Evolutionary conservation across 2,329 filamentous ascomycete genomes (phyloP).

Genomic region (Intubia oerlemansii): DNA sequence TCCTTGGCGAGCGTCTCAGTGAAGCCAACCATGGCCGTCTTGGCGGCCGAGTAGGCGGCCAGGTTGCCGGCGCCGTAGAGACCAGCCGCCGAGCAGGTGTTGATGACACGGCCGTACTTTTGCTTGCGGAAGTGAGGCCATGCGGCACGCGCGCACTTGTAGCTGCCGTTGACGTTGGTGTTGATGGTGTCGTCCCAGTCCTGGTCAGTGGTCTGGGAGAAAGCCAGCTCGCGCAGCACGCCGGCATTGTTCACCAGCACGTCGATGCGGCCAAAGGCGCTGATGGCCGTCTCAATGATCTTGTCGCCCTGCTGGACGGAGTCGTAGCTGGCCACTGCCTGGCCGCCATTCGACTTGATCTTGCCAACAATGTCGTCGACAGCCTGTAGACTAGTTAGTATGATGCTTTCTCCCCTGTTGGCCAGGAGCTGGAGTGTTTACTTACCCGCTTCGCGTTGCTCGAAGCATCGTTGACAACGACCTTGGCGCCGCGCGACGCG

Average conservation of each 20-base stretch:
- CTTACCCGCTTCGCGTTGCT: constrained; percentile 32
- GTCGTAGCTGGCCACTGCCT: constrained; percentile 96
- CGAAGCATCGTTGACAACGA: constrained; percentile 87
- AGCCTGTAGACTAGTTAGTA: too few species aligned
- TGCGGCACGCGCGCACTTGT: constrained; percentile 84
- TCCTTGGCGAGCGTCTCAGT: constrained; percentile 97
- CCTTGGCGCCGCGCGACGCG: constrained; percentile 53
- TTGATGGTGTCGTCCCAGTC: constrained; percentile 93
- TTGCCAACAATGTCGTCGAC: constrained; percentile 68
- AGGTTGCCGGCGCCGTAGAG: constrained; percentile 93
- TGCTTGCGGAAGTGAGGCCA: constrained; percentile 98
- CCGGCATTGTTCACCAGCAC: constrained; percentile 96
- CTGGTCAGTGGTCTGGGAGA: constrained; percentile 95
- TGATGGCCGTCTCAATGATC: constrained; percentile 79
- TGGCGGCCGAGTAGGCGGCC: constrained; percentile 91
- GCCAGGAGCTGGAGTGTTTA: constrained; percentile 1
- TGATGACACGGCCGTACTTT: constrained; percentile 93
- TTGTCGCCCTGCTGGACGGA: constrained; percentile 79
- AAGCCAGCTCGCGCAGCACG: constrained; percentile 84
- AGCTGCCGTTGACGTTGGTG: constrained; percentile 82
- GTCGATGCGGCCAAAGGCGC: constrained; percentile 70
- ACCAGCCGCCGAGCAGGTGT: constrained; percentile 88
- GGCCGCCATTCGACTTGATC: constrained; percentile 74
- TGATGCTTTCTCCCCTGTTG: too few species aligned
- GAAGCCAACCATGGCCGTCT: constrained; percentile 87